Base-by-base conservation (phyloP, 2,329 filamentous ascomycete species). In the Arthrobotrys sinensis region DNA sequence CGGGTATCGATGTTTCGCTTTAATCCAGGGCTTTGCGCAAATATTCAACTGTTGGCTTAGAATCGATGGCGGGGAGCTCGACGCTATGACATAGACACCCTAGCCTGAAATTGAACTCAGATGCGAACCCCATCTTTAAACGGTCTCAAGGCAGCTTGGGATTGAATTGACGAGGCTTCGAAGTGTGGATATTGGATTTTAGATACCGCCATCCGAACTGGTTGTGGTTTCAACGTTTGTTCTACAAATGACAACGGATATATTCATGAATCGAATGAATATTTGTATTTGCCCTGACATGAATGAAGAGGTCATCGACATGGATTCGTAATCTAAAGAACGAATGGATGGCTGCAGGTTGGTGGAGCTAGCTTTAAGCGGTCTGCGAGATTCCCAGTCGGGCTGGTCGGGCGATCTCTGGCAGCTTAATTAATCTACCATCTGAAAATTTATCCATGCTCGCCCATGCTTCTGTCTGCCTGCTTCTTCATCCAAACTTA, bases 361-460 rank as follows among this genome's bases (percentile, higher is more conserved):
- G 52, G 52, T 38, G 6, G 28, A n/a, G 52, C 52, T 28, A 57
- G 19, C 52, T 57, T 40, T 53, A 21, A 21, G 16, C 32, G 34
- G 52, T n/a, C 40, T 38, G 52, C 52, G 34, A 21, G 45, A 24
- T 24, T 48, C 45, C 45, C 45, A 48, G 45, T 24, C 45, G 16
- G 19, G 19, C 45, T 48, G 40, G 40, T 66, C 38, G 63, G 63
- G 63, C 34, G 45, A 66, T 66, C n/a, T n/a, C n/a, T 48, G 43
- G 40, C 24, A 19, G 16, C 45, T 10, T 36, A 28, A 24, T n/a
- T n/a, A 52, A 32, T 24, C 14, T 6, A 32, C 52, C 52, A 3
- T 38, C 32, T 57, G 48, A 68, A 68, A 68, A 57, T 68, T 68
- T 68, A 68, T 62, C 52, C 52, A 48, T 48, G 32, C 10, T 28